These are phyloP conservation scores for Sporothrix pseudoabietina DNA, from an alignment of 2,329 filamentous ascomycete genomes.

Conservation along the genomic window DNA sequence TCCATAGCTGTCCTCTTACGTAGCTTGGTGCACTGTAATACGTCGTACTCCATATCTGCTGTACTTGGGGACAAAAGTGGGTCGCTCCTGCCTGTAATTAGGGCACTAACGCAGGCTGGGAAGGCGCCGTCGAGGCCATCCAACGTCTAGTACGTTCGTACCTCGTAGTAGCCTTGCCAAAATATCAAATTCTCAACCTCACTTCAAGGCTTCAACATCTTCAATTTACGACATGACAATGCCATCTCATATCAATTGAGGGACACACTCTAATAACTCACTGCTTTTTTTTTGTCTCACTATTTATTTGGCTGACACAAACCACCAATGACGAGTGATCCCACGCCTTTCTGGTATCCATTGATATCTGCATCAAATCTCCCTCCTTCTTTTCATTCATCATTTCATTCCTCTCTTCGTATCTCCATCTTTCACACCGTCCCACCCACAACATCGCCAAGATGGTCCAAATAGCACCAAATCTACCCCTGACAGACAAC, in stretches of 20 bases:
- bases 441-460: neutral
- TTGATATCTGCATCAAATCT: neutral
- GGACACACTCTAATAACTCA: neutral
- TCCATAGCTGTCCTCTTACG: slow-evolving; percentile 5
- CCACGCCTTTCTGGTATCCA: neutral
- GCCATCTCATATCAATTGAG: neutral
- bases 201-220: neutral
- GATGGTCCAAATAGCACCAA: slow-evolving; percentile 48
- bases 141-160: no score
- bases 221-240: neutral
- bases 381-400: neutral
- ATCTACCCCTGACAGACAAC: slow-evolving; percentile 58
- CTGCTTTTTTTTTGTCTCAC: neutral
- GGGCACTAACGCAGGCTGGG: neutral
- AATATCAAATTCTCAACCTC: neutral
- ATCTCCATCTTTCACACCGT: neutral
- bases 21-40: neutral
- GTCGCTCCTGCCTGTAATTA: neutral
- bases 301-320: neutral
- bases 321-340: neutral
- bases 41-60: neutral
- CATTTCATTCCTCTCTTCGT: neutral
- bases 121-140: neutral
- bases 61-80: neutral
- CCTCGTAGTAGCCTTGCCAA: neutral